Base-by-base conservation (phyloP, 441 rosid genomes). In the Pelargonium cotyledonis region DNA sequence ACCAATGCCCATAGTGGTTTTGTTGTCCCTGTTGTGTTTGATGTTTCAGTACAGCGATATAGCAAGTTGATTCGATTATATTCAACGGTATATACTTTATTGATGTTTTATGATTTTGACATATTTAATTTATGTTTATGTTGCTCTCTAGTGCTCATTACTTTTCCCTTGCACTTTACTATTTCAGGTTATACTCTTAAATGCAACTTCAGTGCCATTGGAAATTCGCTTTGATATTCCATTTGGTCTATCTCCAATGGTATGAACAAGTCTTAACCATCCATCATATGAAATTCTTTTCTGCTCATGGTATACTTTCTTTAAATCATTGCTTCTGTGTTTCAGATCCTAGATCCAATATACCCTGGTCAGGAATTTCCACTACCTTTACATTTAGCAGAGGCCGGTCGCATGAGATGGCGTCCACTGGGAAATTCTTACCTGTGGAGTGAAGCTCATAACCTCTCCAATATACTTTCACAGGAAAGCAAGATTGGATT, bases 141-240 rank as follows among this genome's bases (percentile, higher is more conserved):
- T 40, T 66, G 12, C 55, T 65, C 71, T 73, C 63, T 72, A 65
- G 38, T 76, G 18, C 67, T 73, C 53, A 67, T 55, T 72, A 10
- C 53, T 71, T 65, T 66, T 74, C 53, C 26, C 69, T 74, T 66
- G 63, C 49, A 69, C 70, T 75, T 75, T 55, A 63, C 73, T 67
- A 72, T 80, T 76, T 74, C 85, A 91, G 99, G 99, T 94, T 70
- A 81, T 89, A 78, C 74, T 94, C 72, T 76, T 81, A 51, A 94
- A 94, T 85, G 82, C 86, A 71, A 91, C 96, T 65, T 85, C 94
- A 68, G 71, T 85, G 78, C 92, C 96, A 31, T 66, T 91, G 84
- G 97, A 94, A 82, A 79, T 94, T 68, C 90, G 97, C 75, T 94
- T 94, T 76, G 99, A 94, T 72, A 94, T 91, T 83, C 99, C 99